phyloP scores from a whole-genome alignment of 768 basidiomycete species.

The Crepidotus variabilis region DNA sequence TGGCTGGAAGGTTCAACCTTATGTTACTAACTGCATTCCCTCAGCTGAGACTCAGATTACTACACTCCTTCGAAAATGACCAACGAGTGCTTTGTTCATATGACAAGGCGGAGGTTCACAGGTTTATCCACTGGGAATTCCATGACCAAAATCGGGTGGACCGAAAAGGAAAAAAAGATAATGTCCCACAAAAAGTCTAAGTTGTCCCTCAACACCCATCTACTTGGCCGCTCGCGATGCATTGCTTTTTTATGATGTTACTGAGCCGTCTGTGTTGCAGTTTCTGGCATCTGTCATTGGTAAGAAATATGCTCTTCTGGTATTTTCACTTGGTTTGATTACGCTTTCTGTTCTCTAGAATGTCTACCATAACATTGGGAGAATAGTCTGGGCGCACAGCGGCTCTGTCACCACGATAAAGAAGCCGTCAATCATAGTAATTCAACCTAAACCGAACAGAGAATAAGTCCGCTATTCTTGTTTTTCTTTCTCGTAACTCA shows the following conservation, averaged over 20 bases:
- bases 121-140: background rate
- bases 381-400: too few relatives aligned
- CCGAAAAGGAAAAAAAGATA: slow-evolving; percentile 7
- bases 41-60: background rate
- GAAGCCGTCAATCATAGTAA: slow-evolving; percentile 25
- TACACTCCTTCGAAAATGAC: background rate
- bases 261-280: too few relatives aligned
- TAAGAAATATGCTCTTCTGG: too few relatives aligned
- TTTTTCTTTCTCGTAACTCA: slow-evolving; percentile 36
- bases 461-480: slow-evolving; percentile 3
- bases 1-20: too few relatives aligned
- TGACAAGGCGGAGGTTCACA: background rate
- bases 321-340: too few relatives aligned
- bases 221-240: background rate
- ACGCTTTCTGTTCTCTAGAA: too few relatives aligned
- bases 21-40: too few relatives aligned
- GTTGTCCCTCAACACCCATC: background rate
- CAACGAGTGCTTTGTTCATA: background rate
- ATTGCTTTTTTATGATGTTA: too few relatives aligned
- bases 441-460: slow-evolving; percentile 42
- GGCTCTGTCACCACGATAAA: slow-evolving; percentile 2
- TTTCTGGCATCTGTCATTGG: too few relatives aligned
- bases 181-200: slow-evolving; percentile 22
- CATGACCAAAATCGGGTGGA: background rate
- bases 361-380: too few relatives aligned